phyloP scores from a whole-genome alignment of 257 asterid species.

The Hygrophila difformis region DNA sequence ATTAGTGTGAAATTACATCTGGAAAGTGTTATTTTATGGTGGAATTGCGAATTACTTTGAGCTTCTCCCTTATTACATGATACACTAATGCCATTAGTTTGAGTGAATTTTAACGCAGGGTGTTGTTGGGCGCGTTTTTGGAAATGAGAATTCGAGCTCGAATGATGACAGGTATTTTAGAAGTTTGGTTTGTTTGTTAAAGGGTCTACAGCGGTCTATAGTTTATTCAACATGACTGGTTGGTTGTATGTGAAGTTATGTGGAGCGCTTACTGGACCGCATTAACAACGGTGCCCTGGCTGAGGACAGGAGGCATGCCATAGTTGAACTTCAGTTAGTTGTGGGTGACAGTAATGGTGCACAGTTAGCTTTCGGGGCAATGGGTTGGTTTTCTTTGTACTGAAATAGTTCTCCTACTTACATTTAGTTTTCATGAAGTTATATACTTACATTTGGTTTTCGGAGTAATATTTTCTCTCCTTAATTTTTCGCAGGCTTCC shows the following conservation, averaged over 20 bases:
- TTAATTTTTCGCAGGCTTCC: constrained; percentile 61
- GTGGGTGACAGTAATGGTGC: constrained; percentile 78
- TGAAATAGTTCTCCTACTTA: constrained; percentile 10
- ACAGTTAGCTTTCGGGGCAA: constrained; percentile 94
- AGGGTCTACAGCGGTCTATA: background rate
- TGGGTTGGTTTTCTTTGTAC: constrained; percentile 52
- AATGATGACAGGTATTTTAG: constrained; percentile 67
- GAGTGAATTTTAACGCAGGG: constrained; percentile 47
- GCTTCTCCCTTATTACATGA: constrained; percentile 8
- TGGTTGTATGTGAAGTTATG: constrained; percentile 46
- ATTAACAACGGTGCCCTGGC: constrained; percentile 83
- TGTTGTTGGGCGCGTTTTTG: constrained; percentile 84
- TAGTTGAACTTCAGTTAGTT: constrained; percentile 82
- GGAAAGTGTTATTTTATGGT: too few relatives aligned
- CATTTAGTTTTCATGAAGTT: constrained; percentile 11
- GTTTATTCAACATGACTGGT: constrained; percentile 4
- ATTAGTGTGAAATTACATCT: too few relatives aligned
- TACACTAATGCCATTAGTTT: background rate
- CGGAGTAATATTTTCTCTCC: constrained; percentile 11
- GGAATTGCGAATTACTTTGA: background rate
- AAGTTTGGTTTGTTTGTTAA: constrained; percentile 4
- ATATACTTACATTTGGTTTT: too few relatives aligned
- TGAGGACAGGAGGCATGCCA: constrained; percentile 85
- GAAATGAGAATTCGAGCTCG: constrained; percentile 64
- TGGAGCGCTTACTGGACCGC: constrained; percentile 93